Evolutionary conservation across 805 yeast genomes (phyloP), one percentile per base, ranked within the genome.

Genomic region (Kluyveromyces siamensis): DNA sequence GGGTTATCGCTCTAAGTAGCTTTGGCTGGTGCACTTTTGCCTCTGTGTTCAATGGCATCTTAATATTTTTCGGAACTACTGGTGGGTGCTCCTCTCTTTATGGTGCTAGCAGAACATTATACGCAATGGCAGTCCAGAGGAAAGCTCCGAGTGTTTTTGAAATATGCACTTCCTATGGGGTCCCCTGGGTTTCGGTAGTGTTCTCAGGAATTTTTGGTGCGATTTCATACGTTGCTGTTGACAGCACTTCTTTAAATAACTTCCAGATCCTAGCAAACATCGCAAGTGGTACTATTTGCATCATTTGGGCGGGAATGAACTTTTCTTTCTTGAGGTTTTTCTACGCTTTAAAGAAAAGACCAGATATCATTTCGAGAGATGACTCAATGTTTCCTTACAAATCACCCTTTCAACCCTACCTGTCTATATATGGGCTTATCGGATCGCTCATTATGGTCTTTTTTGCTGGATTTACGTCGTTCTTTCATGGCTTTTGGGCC

Each of bases 291-390:
- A 76, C 90, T 1, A 90, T 89, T 0, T 76, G 87, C 47, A 66
- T 88, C 36, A 87, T 85, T 40, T 88, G 96, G 96, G 67, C 73
- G 54, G 85, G 87, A 6, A 78, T 84, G 76, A 80, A 84, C 55
- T 59, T 81, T 16, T 72, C 87, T 2, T 84, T 73, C 59, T 61
- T 84, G 37, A 65, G 90, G 47, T 84, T 83, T 58, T 80, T 75
- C 62, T 77, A 73, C 52, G 90, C 86, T 0, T 64, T 84, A 52
- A 72, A 74, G 53, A 65, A 69, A 46, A 66, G 89, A 42, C 82
- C 83, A 0, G 88, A 83, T 59, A 80, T 83, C 47, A 77, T 81
- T 36, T 72, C 77, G 42, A 70, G 89, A 55, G 75, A 79, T 54
- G 85, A 80, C 59, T 72, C 75, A 25, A 68, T 81, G 1, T 84